These are phyloP conservation scores for Kwoniella shivajii DNA, from an alignment of 1,284 basidiomycete species.

Conservation along the genomic window DNA sequence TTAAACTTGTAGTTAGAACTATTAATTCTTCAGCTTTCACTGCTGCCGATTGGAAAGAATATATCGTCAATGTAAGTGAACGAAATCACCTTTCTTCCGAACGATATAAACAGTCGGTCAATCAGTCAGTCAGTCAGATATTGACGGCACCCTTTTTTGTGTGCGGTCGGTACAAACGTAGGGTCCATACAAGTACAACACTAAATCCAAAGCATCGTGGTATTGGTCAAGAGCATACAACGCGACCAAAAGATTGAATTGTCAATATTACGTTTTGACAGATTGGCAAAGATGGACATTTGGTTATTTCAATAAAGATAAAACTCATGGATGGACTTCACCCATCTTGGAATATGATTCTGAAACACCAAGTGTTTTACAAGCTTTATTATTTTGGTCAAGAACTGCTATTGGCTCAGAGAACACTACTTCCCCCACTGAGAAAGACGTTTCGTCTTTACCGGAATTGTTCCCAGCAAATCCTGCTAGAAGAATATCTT, in stretches of 20 bases:
- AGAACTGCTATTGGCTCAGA: conserved; percentile 40
- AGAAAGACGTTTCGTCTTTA: conserved; percentile 41
- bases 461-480: conserved; percentile 50
- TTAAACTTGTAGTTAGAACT: conserved; percentile 52
- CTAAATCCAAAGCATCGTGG: conserved; percentile 55
- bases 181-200: conserved; percentile 54
- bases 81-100: not conserved
- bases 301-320: conserved; percentile 50
- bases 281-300: conserved; percentile 56
- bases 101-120: not conserved
- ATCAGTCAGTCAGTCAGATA: too few species aligned
- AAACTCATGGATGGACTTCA: conserved; percentile 46
- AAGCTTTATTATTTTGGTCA: conserved; percentile 52
- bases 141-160: too few species aligned
- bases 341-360: conserved; percentile 40
- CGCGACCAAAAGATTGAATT: conserved; percentile 49
- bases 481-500: conserved; percentile 46
- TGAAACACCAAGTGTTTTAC: conserved; percentile 43
- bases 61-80: conserved; percentile 44
- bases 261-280: conserved; percentile 53
- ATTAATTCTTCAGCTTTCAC: conserved; percentile 54
- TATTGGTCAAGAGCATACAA: conserved; percentile 54
- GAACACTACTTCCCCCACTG: conserved; percentile 30
- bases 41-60: conserved; percentile 52
- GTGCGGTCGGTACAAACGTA: too few species aligned